Conservation (phyloP, 306 rosid genomes). For the Castanopsis chinensis region DNA sequence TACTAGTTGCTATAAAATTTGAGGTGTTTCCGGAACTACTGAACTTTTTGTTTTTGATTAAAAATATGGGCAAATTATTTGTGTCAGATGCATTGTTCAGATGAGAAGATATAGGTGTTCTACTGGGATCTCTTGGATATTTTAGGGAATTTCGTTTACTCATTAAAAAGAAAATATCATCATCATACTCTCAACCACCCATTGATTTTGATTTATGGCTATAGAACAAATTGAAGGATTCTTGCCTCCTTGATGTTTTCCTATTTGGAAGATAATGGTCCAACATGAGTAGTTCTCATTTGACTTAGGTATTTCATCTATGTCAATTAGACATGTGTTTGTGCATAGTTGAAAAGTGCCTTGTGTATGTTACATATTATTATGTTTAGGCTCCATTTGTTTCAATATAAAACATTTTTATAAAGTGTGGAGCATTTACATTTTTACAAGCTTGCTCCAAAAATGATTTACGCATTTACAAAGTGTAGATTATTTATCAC, state of each 20-base stretch:
- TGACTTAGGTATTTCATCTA: not conserved
- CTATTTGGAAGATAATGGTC: not conserved
- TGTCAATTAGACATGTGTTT: not conserved
- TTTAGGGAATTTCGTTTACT: not conserved
- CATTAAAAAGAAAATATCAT: not conserved
- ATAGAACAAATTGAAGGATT: not conserved
- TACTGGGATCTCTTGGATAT: not conserved
- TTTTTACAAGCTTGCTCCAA: too few species aligned
- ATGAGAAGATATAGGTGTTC: not conserved
- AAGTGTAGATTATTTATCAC: too few species aligned
- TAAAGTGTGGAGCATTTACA: too few species aligned
- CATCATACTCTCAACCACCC: not conserved
- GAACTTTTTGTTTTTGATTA: not conserved
- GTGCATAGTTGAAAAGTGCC: not conserved
- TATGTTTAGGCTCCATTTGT: not conserved
- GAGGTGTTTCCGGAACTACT: not conserved
- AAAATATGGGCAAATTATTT: not conserved
- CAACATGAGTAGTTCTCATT: not conserved
- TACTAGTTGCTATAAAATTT: conserved; percentile 1
- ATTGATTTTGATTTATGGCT: not conserved
- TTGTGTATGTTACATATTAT: not conserved
- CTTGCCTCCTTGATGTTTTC: not conserved
- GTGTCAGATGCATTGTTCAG: not conserved
- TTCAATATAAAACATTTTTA: too few species aligned
- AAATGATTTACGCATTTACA: too few species aligned